phyloP scores from a whole-genome alignment of 345 rosid genomes.

The Brassica nigra region DNA sequence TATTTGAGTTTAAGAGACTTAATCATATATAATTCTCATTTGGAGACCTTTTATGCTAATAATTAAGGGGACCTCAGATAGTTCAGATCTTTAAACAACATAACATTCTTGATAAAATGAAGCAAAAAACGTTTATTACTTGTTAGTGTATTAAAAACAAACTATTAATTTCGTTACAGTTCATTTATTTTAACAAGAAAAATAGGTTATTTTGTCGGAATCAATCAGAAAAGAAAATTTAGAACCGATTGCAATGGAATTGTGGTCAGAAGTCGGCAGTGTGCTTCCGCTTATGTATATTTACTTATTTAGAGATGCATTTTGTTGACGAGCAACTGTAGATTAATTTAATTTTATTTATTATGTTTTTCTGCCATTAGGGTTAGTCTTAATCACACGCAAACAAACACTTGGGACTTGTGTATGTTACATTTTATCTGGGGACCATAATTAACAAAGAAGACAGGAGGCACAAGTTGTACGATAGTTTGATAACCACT shows the following conservation, averaged over 20 bases:
- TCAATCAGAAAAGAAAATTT: not conserved
- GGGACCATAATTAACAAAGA: slow-evolving; percentile 28
- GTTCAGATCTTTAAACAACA: not conserved
- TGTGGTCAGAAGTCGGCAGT: not conserved
- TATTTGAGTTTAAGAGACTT: not conserved
- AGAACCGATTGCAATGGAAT: not conserved
- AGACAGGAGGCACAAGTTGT: slow-evolving; percentile 1
- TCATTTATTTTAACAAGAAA: not conserved
- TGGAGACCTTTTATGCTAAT: not conserved
- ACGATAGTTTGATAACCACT: not conserved
- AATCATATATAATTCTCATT: not conserved
- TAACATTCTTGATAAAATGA: not conserved
- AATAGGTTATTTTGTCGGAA: not conserved
- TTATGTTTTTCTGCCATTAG: not conserved
- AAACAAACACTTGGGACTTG: slow-evolving; percentile 17
- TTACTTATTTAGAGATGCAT: not conserved
- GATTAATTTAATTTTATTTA: not conserved
- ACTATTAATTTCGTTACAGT: not conserved
- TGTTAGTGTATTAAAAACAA: not conserved
- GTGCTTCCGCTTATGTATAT: not conserved
- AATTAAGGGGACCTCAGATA: not conserved
- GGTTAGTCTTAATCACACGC: slow-evolving; percentile 17
- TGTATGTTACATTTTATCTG: slow-evolving; percentile 8
- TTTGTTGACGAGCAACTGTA: not conserved
- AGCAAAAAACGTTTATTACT: not conserved